Evolutionary conservation across 2,329 filamentous ascomycete species (phyloP), one percentile per base, ranked within the genome.

Genomic region (Trichophyton mentagrophytes): DNA sequence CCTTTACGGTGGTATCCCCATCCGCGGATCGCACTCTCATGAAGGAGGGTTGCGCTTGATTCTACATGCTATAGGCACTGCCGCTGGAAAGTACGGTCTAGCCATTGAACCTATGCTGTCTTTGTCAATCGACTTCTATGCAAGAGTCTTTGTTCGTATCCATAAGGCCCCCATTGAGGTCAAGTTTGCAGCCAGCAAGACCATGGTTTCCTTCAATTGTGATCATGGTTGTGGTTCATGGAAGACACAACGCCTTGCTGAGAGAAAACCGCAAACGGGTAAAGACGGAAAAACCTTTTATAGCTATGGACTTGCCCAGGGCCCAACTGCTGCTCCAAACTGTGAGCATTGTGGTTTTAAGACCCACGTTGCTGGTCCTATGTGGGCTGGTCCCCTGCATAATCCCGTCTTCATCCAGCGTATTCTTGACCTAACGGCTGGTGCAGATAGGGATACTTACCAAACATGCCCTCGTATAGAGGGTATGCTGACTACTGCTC

Each of bases 61-160:
- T 58, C 75, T 99, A 11, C 84, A 96, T 70, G 83, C 86, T 2
- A 83, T 97, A 61, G 88, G 91, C 1, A 83, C 85, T 0, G 82
- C 89, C 0, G 93, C 90, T 2, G 89, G 87, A 15, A 86, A 86
- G 64, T 95, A 99, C 67, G 92, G 93, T 0, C 78, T 96, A 47
- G 80, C 89, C 0, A 90, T 97, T 62, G 91, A 97, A 72, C 93
- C 93, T 0, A 80, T 96, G 3, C 81, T 99, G 9, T 96, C 90
- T 4, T 81, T 99, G 1, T 96, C 90, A 2, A 96, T 97, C 64
- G 93, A 99, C 73, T 99, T 95, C 72, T 99, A 99, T 71, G 85
- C 87, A 20, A 85, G 95, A 53, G 80, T 96, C 1, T 99, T 97
- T 70, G 86, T 99, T 53, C 84, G 87, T 20, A 82, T 99, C 40